Base-by-base conservation (phyloP, 2,329 filamentous ascomycete genomes). In the Pyricularia pennisetigena region DNA sequence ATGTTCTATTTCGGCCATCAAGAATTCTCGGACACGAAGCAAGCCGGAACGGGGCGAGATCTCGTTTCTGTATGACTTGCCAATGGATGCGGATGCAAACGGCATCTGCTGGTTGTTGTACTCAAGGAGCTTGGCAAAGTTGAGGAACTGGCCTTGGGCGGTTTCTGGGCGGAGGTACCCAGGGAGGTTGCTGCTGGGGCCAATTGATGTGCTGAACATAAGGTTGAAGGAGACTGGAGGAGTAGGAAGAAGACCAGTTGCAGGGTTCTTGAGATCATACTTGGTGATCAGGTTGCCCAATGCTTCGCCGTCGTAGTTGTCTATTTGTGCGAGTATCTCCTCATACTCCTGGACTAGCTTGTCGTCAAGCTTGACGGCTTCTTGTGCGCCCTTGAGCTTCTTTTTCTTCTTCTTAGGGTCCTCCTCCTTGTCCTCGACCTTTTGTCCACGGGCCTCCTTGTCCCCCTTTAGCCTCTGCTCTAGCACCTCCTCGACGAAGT, bases 1-100 rank as follows among this genome's bases (percentile, higher is more conserved):
- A 79, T 99, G 95, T 82, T 99, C 95, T 74, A 99, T 97, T 81
- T 99, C 95, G 28, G 94, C 95, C 95, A 99, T 98, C 74, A 97
- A 81, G 82, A 99, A 98, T 79, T 99, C 95, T 74, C 95, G 92
- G 62, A 99, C 95, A 74, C 95, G 91, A 69, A 99, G 82, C 59
- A 99, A 88, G 80, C 95, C 95, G 71, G 92, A 88, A 68, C 95
- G 88, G 10, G 95, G 95, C 0, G 95, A 97, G 74, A 99, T 97
- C 77, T 99, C 95, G 78, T 99, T 99, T 75, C 95, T 89, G 86
- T 97, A 98, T 1, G 94, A 97, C 81, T 97, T 97, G 80, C 95
- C 95, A 77, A 99, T 96, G 57, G 92, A 97, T 64, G 95, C 95
- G 66, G 94, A 98, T 16, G 95, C 95, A 76, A 99, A 98, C 29